Evolutionary conservation across 345 rosid genomes (phyloP), one percentile per base, ranked within the genome.

Genomic region (Murraya paniculata): DNA sequence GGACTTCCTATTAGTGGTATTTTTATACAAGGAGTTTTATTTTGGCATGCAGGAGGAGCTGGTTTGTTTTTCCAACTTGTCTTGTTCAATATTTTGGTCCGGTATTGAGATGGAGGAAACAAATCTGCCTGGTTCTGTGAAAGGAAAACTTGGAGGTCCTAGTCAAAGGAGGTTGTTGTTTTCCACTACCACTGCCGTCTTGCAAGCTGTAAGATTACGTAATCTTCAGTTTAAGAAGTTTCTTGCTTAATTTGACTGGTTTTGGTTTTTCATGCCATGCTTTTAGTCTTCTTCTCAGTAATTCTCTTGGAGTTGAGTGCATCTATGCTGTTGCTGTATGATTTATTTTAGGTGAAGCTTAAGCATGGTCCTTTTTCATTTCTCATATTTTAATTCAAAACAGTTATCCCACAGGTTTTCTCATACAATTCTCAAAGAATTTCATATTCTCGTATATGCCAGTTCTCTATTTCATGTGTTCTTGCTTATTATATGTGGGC

Each of bases 141-240:
- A 72, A 75, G 99, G 99, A 83, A 95, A 86, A 85, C 92, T 95
- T 72, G 99, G 97, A 65, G 99, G 99, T 33, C 99, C 93, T 71
- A 95, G 98, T 92, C 99, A 93, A 84, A 95, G 98, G 11, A 90
- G 99, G 67, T 82, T 95, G 81, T 87, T 96, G 28, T 78, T 84
- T 77, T 85, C 89, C 59, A 84, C 86, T 72, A 86, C 96, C 62
- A 85, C 95, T 77, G 80, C 87, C 77, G 95, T 91, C 68, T 83
- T 95, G 81, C 90, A 90, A 89, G 93, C 98, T 81, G 98, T 93
- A 93, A 82, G 83, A 41, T 81, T 74, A 75, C 59, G 74, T 22
- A 38, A 55, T 58, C 84, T 58, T 74, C 71, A 45, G 72, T 56
- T 57, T 38, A 48, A 65, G 53, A 48, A 55, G 45, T 31, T 70